phyloP scores from a whole-genome alignment of 129 eudicot genomes.

The Pseudognaphalium luteoalbum region DNA sequence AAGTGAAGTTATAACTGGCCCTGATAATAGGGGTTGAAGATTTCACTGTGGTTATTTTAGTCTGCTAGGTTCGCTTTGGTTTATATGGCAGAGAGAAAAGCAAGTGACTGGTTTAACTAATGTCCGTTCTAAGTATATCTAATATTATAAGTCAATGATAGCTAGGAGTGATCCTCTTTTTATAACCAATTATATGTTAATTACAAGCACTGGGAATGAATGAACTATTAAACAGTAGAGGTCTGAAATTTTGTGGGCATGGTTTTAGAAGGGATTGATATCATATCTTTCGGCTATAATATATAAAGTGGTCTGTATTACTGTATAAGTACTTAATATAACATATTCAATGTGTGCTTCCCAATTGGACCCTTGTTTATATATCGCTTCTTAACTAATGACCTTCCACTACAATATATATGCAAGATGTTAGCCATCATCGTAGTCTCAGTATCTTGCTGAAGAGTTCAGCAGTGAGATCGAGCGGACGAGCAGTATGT shows the following conservation, averaged over 20 bases:
- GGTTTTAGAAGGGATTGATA: neutral
- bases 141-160: constrained; percentile 1
- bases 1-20: neutral
- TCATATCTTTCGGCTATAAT: too few relatives aligned
- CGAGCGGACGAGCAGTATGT: neutral
- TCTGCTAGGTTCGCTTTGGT: neutral
- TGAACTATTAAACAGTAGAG: neutral
- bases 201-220: neutral
- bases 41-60: neutral
- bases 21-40: neutral
- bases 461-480: constrained; percentile 5
- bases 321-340: too few relatives aligned
- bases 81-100: neutral
- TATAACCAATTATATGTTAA: neutral
- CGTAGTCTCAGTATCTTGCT: neutral
- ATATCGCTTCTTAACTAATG: neutral
- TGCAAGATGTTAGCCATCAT: neutral
- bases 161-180: neutral
- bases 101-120: neutral
- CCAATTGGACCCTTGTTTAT: neutral
- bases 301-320: too few relatives aligned
- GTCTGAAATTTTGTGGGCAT: neutral
- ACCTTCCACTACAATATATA: neutral
- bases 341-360: neutral
- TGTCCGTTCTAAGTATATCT: neutral